phyloP scores from a whole-genome alignment of 2,329 filamentous ascomycete species.

The Fonsecaea nubica region DNA sequence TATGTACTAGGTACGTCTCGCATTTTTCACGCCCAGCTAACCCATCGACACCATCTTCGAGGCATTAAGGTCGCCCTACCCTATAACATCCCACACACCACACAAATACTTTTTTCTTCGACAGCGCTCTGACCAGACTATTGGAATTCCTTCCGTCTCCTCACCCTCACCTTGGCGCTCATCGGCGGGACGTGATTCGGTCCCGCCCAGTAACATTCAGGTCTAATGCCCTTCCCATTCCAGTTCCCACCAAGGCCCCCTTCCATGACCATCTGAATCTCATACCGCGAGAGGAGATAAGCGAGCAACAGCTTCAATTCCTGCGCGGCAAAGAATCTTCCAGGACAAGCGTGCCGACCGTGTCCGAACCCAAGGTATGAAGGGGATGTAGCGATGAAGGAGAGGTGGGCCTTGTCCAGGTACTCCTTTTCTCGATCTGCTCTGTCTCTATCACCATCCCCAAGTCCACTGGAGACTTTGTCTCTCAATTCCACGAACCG shows the following conservation, averaged over 20 bases:
- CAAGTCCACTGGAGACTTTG: slow-evolving; percentile 43
- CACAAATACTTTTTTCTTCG: not conserved
- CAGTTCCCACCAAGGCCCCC: slow-evolving; percentile 21
- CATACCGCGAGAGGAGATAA: slow-evolving; percentile 44
- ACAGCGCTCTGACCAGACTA: slow-evolving; percentile 1
- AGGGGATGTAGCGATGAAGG: slow-evolving; percentile 61
- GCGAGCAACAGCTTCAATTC: slow-evolving; percentile 41
- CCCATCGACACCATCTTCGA: not conserved
- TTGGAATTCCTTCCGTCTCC: slow-evolving; percentile 22
- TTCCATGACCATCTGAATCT: slow-evolving; percentile 35
- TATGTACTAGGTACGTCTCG: not conserved
- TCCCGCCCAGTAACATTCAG: slow-evolving; percentile 28
- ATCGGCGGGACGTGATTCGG: slow-evolving; percentile 28
- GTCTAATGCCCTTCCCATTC: slow-evolving; percentile 23
- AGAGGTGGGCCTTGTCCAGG: slow-evolving; percentile 15
- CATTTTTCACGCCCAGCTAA: not conserved
- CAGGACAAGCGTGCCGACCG: slow-evolving; percentile 56
- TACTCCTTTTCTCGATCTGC: slow-evolving; percentile 38
- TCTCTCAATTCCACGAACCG: slow-evolving; percentile 52
- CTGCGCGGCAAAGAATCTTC: slow-evolving; percentile 42
- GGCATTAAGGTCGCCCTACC: not conserved
- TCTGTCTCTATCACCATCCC: not conserved
- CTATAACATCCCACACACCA: not conserved
- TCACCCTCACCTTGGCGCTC: slow-evolving; percentile 30
- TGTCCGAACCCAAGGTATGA: slow-evolving; percentile 64